Percentiles rank a stretch among this genome's conserved stretches.
Conservation (phyloP, 1,139 yeast species). For the Yamadazyma blattariae region DNA sequence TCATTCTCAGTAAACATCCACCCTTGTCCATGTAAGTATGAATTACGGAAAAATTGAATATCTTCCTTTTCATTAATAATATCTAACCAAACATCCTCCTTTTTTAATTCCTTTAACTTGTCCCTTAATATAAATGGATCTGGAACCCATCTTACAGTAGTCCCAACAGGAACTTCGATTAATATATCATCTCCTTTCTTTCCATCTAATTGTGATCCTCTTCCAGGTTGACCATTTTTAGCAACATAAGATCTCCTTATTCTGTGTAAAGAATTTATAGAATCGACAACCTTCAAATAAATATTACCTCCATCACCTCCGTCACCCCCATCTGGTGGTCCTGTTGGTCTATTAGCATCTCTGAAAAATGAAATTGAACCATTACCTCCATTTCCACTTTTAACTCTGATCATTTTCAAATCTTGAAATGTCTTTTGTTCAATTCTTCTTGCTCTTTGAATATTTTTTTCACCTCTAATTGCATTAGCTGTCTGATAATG, state of each 20-base stretch:
- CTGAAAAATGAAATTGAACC: constrained; percentile 84
- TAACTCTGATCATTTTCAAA: constrained; percentile 62
- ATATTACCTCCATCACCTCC: constrained; percentile 94
- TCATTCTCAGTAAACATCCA: constrained; percentile 83
- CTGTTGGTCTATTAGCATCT: constrained; percentile 79
- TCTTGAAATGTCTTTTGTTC: constrained; percentile 52
- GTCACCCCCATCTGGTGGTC: constrained; percentile 98
- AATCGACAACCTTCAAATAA: constrained; percentile 75
- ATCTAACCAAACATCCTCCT: constrained; percentile 21
- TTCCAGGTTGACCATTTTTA: constrained; percentile 68
- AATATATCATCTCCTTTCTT: constrained; percentile 74
- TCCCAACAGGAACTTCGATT: constrained; percentile 88
- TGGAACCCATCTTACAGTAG: constrained; percentile 83
- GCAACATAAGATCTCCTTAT: constrained; percentile 69
- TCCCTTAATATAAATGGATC: constrained; percentile 52
- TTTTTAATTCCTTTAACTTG: constrained; percentile 32
- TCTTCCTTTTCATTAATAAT: constrained; percentile 23
- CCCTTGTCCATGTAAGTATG: constrained; percentile 68
- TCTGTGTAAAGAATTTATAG: constrained; percentile 67
- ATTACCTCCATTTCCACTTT: constrained; percentile 84
- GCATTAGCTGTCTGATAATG: constrained; percentile 43
- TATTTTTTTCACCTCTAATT: constrained; percentile 25
- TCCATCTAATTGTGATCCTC: constrained; percentile 79
- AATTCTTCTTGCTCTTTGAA: constrained; percentile 29
- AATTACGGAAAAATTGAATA: constrained; percentile 60